phyloP scores from a whole-genome alignment of 306 rosid species.

The Calophaca sinica region DNA sequence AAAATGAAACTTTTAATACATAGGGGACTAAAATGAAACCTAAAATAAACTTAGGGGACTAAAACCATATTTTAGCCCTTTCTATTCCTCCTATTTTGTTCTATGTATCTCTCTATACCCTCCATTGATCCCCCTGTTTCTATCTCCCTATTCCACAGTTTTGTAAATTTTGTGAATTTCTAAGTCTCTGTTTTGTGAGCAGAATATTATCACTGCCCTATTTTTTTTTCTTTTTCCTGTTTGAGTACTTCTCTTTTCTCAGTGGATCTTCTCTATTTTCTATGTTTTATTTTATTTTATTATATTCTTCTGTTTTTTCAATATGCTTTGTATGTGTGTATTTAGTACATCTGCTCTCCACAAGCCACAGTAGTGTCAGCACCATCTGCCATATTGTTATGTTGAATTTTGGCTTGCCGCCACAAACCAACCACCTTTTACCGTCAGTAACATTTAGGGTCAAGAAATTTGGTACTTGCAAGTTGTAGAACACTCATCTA shows the following conservation, averaged over 20 bases:
- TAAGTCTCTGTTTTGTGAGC: too few relatives aligned
- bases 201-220: neutral
- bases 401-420: too few relatives aligned
- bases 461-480: slow-evolving; percentile 6
- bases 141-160: neutral
- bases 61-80: too few relatives aligned
- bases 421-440: neutral
- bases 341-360: neutral
- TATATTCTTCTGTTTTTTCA: neutral
- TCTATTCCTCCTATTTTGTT: neutral
- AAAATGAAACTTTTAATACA: too few relatives aligned
- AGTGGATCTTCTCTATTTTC: neutral
- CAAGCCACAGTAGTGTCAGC: neutral
- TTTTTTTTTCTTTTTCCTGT: neutral
- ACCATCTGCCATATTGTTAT: neutral
- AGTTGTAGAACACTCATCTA: too few relatives aligned
- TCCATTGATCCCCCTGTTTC: neutral
- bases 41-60: too few relatives aligned
- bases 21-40: too few relatives aligned
- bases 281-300: neutral
- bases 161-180: neutral
- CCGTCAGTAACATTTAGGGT: neutral
- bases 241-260: neutral
- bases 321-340: neutral
- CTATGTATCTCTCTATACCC: neutral